A percentile compares a stretch with the other conserved stretches of the same genome.
Conservation (phyloP, 148 eudicot species). For the Rhododendron ovatum region DNA sequence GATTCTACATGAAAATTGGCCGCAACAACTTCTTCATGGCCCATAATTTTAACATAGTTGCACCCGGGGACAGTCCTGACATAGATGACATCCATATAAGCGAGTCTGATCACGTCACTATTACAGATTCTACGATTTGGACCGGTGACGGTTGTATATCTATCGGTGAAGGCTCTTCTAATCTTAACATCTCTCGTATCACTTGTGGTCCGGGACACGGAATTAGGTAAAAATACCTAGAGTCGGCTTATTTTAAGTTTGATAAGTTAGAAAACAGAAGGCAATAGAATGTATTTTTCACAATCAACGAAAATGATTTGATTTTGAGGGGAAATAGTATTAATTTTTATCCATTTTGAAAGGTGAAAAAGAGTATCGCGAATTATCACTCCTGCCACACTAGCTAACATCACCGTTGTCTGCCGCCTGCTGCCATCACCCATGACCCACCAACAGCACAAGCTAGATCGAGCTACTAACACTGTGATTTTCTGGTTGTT, state of each 20-base stretch:
- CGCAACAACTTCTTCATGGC: conserved; percentile 24
- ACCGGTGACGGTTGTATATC: conserved; percentile 63
- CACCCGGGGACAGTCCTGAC: conserved; percentile 37
- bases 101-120: conserved; percentile 21
- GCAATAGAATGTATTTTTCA: not conserved
- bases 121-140: conserved; percentile 28
- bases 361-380: too few species aligned
- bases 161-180: conserved; percentile 39
- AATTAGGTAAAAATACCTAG: conserved; percentile 34
- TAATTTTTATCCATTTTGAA: too few species aligned
- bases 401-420: too few species aligned
- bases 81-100: conserved; percentile 61
- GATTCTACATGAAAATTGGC: conserved; percentile 37
- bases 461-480: not conserved
- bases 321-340: not conserved
- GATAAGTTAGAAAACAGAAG: not conserved
- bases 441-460: not conserved
- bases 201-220: conserved; percentile 65
- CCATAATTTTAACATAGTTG: conserved; percentile 28
- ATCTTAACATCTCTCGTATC: conserved; percentile 23
- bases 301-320: not conserved
- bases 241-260: not conserved
- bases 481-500: not conserved
- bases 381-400: too few species aligned
- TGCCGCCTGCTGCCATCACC: too few species aligned